phyloP scores from a whole-genome alignment of 148 eudicot genomes.

The Chenopodium quinoa region DNA sequence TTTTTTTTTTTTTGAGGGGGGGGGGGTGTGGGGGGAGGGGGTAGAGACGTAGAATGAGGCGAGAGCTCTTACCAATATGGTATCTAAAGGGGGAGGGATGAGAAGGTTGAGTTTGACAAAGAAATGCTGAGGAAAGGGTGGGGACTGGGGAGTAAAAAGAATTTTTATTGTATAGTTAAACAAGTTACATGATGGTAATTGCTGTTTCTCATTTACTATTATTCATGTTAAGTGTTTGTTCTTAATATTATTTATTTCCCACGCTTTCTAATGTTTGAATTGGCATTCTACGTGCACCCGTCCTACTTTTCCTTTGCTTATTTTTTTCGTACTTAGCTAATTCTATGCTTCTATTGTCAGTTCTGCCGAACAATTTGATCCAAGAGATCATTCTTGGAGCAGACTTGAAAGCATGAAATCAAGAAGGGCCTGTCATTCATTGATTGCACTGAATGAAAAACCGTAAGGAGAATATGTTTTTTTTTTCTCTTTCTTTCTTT shows the following conservation, averaged over 20 bases:
- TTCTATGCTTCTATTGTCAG: slow-evolving; percentile 35
- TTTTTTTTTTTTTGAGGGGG: too few relatives aligned
- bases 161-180: too few relatives aligned
- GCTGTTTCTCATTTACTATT: not conserved
- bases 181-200: not conserved
- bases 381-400: slow-evolving; percentile 87
- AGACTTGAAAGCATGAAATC: slow-evolving; percentile 57
- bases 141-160: not conserved
- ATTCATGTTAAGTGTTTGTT: too few relatives aligned
- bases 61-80: not conserved
- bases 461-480: slow-evolving; percentile 45
- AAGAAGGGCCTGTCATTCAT: slow-evolving; percentile 58
- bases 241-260: too few relatives aligned
- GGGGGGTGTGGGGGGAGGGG: not conserved
- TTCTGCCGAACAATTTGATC: slow-evolving; percentile 87
- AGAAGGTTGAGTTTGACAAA: not conserved
- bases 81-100: not conserved
- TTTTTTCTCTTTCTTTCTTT: not conserved
- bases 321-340: not conserved
- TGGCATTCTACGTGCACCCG: too few relatives aligned
- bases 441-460: slow-evolving; percentile 70
- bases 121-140: not conserved
- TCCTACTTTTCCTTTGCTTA: too few relatives aligned
- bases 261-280: too few relatives aligned
- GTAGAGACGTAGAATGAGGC: not conserved